Conservation (phyloP, 2,329 filamentous ascomycete species). For the Talaromyces verruculosus region DNA sequence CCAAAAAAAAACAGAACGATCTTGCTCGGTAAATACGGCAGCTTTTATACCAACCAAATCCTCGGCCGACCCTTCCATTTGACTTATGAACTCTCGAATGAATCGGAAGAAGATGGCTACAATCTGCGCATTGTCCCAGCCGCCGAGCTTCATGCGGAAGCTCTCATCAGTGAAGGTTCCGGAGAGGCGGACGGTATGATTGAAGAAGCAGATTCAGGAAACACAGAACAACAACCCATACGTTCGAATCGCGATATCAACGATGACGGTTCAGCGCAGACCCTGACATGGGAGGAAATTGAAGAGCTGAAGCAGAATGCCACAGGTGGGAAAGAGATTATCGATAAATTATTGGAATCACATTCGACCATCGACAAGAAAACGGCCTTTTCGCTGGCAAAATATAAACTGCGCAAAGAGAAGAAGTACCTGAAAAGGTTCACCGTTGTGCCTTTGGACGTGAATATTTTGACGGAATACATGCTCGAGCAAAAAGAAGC, state of each 20-base stretch:
- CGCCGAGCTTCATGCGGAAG: conserved; percentile 78
- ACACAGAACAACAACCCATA: conserved; percentile 48
- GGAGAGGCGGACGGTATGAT: conserved; percentile 39
- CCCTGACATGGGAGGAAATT: conserved; percentile 69
- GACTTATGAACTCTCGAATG: conserved; percentile 85
- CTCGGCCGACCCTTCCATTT: conserved; percentile 88
- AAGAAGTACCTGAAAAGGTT: conserved; percentile 92
- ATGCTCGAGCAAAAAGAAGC: conserved; percentile 78
- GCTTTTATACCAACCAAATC: conserved; percentile 83
- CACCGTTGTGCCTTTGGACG: conserved; percentile 78
- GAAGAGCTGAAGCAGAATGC: conserved; percentile 71
- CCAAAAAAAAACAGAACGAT: conserved; percentile 65
- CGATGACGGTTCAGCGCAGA: conserved; percentile 69
- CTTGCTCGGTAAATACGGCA: conserved; percentile 87
- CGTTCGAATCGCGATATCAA: conserved; percentile 64
- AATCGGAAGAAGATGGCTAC: conserved; percentile 61
- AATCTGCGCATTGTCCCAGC: conserved; percentile 73
- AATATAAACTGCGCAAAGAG: conserved; percentile 92
- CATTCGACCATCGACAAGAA: conserved; percentile 92
- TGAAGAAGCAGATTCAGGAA: conserved; percentile 35
- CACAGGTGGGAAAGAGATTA: conserved; percentile 79
- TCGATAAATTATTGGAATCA: conserved; percentile 86
- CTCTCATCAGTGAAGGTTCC: conserved; percentile 55
- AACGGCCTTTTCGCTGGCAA: conserved; percentile 87
- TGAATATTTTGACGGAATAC: conserved; percentile 72